Percentiles rank a stretch among this genome's conserved stretches.
phyloP scores from a whole-genome alignment of 2,329 filamentous ascomycete species.

The Zarea fungicola region DNA sequence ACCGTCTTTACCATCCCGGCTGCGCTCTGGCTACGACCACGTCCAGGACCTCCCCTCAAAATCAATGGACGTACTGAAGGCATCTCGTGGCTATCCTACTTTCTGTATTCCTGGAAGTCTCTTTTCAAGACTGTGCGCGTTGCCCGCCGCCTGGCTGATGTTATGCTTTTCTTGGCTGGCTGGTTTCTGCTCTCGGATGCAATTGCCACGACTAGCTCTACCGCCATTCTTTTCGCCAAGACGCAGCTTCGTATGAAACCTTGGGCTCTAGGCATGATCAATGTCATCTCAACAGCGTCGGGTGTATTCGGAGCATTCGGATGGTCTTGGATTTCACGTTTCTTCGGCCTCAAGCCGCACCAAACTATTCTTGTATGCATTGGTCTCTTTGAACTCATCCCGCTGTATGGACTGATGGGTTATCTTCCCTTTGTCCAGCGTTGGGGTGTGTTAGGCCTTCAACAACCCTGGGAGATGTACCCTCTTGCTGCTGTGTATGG shows the following conservation, averaged over 20 bases:
- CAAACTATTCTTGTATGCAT: constrained; percentile 94
- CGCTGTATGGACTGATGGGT: constrained; percentile 82
- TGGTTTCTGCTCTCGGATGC: constrained; percentile 96
- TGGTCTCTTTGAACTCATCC: constrained; percentile 83
- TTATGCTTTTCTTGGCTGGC: constrained; percentile 72
- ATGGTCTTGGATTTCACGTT: constrained; percentile 74
- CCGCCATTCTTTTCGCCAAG: constrained; percentile 92
- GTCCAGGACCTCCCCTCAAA: constrained; percentile 78
- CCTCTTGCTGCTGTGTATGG: constrained; percentile 86
- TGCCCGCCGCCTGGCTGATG: constrained; percentile 66
- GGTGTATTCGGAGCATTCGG: constrained; percentile 85
- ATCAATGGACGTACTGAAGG: constrained; percentile 32
- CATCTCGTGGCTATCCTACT: constrained; percentile 59
- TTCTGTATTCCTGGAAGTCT: constrained; percentile 79
- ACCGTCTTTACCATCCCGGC: constrained; percentile 83
- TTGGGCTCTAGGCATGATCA: constrained; percentile 84
- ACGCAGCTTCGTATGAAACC: constrained; percentile 86
- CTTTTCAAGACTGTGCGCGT: constrained; percentile 74
- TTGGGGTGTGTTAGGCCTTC: constrained; percentile 76
- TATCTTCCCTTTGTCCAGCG: constrained; percentile 74
- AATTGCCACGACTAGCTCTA: constrained; percentile 90
- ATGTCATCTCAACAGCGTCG: constrained; percentile 79
- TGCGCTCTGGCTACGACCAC: constrained; percentile 78
- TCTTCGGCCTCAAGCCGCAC: constrained; percentile 65
- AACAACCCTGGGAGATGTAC: constrained; percentile 96